Base-by-base conservation (phyloP, 257 asterid species). In the Anisodus tanguticus region DNA sequence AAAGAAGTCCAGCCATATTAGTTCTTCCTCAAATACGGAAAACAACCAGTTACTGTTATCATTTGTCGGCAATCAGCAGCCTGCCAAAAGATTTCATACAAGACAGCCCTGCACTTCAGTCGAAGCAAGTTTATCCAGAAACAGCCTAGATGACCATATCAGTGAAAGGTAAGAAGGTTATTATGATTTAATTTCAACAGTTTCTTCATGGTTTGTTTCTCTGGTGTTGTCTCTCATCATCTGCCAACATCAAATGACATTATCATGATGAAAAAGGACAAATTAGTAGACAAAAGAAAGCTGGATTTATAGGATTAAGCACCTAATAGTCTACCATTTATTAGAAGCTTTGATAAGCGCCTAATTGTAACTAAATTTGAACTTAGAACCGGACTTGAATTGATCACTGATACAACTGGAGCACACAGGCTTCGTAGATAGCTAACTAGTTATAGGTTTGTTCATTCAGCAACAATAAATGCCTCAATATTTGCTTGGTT, bases 1-100 rank as follows among this genome's bases (percentile, higher is more conserved):
- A 22, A 90, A 89, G 91, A 92, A 87, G 84, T 85, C 94, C 49
- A 91, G 92, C 49, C 58, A 68, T 58, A 86, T 86, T 80, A 94
- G 82, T 82, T 82, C 94, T 64, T 87, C 93, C 83, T 88, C 92
- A 68, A 85, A 85, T 86, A 89, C 85, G 58, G 97, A 89, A 76
- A 86, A 88, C 67, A 95, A 93, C 88, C 86, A 93, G 35, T 89
- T 91, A 83, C 89, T 95, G 71, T 85, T 95, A 86, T 90, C 95
- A 19, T 95, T 95, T 86, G 91, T 93, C 89, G 88, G 91, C 87
- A 91, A 78, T 87, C 91, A 92, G 59, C 88, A 90, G 84, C 87
- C 89, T 54, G 68, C 88, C 71, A 67, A 74, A 77, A 91, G 85
- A 85, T 87, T 88, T 85, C 90, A 90, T 86, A 82, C 66, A 51